Percentiles rank a stretch among this genome's conserved stretches.
Evolutionary conservation across 1,139 yeast genomes (phyloP).

Genomic region (Candida smagusa): DNA sequence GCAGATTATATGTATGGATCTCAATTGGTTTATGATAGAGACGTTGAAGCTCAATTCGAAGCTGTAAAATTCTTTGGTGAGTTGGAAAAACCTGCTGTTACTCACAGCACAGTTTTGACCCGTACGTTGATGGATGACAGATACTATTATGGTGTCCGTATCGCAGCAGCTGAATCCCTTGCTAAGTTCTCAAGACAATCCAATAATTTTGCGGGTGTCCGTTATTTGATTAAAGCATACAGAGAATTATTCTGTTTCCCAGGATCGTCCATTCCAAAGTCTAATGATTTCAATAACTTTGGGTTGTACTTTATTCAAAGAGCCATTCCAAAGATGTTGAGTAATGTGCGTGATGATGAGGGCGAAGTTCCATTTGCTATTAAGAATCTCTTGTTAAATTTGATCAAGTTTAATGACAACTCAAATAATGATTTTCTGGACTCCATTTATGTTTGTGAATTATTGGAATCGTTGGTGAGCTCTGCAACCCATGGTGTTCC

Average conservation of each 20-base stretch:
- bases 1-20: constrained; percentile 96
- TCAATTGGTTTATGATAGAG: constrained; percentile 90
- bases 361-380: constrained; percentile 70
- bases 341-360: constrained; percentile 55
- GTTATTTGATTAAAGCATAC: constrained; percentile 69
- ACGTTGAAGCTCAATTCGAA: constrained; percentile 91
- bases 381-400: constrained; percentile 61
- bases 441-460: constrained; percentile 57
- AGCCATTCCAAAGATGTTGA: constrained; percentile 61
- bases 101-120: constrained; percentile 75
- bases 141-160: constrained; percentile 85
- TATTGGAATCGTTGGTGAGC: constrained; percentile 55
- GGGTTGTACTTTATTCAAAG: constrained; percentile 67
- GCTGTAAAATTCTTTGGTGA: constrained; percentile 73
- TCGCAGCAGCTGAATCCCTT: constrained; percentile 82
- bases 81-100: constrained; percentile 51
- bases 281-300: constrained; percentile 75
- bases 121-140: constrained; percentile 81
- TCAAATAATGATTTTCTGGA: constrained; percentile 77
- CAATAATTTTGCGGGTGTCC: constrained; percentile 66
- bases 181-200: constrained; percentile 63
- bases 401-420: constrained; percentile 83
- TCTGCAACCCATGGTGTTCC: constrained; percentile 35
- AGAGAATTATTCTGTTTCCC: constrained; percentile 72
- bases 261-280: constrained; percentile 61